Conservation (phyloP, 148 eudicot genomes). For the Chenopodium quinoa region DNA sequence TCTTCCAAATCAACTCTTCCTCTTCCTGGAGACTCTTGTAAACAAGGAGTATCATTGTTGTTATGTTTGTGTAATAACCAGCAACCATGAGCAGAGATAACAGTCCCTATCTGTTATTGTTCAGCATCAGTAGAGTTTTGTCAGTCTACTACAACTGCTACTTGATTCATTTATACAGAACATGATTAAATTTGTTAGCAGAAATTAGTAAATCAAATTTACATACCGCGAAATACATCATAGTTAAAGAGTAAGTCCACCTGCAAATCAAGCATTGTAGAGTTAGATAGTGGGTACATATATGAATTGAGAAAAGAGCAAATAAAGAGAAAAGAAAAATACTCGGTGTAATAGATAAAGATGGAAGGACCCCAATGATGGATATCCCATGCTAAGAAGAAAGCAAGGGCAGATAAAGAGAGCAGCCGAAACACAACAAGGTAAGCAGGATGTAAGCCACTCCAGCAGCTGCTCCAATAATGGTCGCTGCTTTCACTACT, state of each 20-base stretch:
- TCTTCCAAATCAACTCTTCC: constrained; percentile 35
- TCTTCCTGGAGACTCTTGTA: constrained; percentile 17
- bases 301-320: not conserved
- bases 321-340: not conserved
- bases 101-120: constrained; percentile 38
- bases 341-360: constrained; percentile 66
- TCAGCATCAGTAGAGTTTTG: too few relatives aligned
- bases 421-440: constrained; percentile 33
- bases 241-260: constrained; percentile 68
- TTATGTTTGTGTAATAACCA: constrained; percentile 29
- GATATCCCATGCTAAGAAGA: constrained; percentile 45
- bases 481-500: not conserved
- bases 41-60: not conserved
- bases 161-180: too few relatives aligned
- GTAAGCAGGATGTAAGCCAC: constrained; percentile 46
- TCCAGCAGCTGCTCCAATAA: constrained; percentile 52
- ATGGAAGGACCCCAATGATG: constrained; percentile 37
- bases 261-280: constrained; percentile 34
- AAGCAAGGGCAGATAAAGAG: constrained; percentile 31
- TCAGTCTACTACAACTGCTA: too few relatives aligned
- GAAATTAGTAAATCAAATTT: too few relatives aligned
- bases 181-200: too few relatives aligned
- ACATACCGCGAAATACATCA: constrained; percentile 67
- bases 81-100: constrained; percentile 53
- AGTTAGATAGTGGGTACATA: too few relatives aligned